Percentiles rank a stretch among this genome's conserved stretches.
Conservation (phyloP, 805 yeast genomes). For the Ogataea neopini region DNA sequence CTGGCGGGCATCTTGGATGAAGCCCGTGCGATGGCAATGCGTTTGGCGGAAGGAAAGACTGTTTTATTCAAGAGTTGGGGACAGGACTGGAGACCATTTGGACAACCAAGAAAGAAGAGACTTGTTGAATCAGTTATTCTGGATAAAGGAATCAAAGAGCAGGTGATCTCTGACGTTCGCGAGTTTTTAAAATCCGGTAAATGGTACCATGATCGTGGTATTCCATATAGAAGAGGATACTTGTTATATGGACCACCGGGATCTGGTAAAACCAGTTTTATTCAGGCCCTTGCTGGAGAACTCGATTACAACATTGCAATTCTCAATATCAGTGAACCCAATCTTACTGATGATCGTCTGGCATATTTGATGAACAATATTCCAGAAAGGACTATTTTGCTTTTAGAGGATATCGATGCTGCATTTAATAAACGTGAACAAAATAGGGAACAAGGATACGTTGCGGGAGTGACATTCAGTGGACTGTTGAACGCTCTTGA, state of each 20-base stretch:
- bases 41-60: constrained; percentile 87
- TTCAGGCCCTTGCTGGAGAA: constrained; percentile 96
- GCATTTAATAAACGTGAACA: constrained; percentile 87
- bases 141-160: constrained; percentile 71
- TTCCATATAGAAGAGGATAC: constrained; percentile 95
- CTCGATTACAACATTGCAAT: constrained; percentile 94
- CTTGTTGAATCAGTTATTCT: constrained; percentile 81
- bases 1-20: constrained; percentile 70
- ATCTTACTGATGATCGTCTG: constrained; percentile 89
- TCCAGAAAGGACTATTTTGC: constrained; percentile 81
- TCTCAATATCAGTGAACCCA: constrained; percentile 84
- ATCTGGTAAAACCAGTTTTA: constrained; percentile 92
- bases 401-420: constrained; percentile 93
- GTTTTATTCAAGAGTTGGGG: constrained; percentile 95
- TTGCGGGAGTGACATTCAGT: constrained; percentile 91
- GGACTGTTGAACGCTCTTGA: constrained; percentile 92
- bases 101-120: constrained; percentile 89
- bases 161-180: constrained; percentile 66
- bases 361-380: constrained; percentile 96
- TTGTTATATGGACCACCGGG: constrained; percentile 97
- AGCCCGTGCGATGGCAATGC: constrained; percentile 81
- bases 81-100: constrained; percentile 98
- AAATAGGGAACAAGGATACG: constrained; percentile 71
- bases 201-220: constrained; percentile 97
- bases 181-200: constrained; percentile 79